A percentile compares a stretch with the other conserved stretches of the same genome.
Conservation (phyloP, 441 rosid species). For the Flueggea neowawraea region DNA sequence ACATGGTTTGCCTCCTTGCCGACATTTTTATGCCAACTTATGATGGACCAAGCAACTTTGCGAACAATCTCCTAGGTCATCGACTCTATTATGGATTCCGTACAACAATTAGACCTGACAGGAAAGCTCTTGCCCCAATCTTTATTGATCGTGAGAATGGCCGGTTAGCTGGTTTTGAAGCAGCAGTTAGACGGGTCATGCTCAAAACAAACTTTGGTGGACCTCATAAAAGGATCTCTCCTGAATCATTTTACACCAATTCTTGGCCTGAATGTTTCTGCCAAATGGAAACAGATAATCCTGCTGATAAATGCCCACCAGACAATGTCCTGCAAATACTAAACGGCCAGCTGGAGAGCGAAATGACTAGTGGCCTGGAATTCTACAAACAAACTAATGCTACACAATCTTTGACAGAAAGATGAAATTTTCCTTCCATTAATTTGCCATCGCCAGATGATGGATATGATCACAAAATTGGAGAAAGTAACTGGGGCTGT, state of each 20-base stretch:
- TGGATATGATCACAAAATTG: constrained; percentile 6
- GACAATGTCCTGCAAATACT: constrained; percentile 71
- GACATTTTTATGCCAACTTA: constrained; percentile 98
- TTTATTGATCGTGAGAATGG: constrained; percentile 81
- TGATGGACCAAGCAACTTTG: constrained; percentile 99
- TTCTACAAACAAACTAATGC: constrained; percentile 35
- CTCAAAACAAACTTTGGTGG: constrained; percentile 87
- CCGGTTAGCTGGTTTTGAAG: constrained; percentile 58
- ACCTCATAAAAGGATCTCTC: constrained; percentile 80
- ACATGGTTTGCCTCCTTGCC: constrained; percentile 98
- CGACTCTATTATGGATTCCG: constrained; percentile 96
- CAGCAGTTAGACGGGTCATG: constrained; percentile 82
- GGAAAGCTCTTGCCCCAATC: constrained; percentile 84
- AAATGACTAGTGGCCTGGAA: constrained; percentile 30
- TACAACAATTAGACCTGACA: constrained; percentile 88
- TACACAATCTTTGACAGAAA: constrained; percentile 34
- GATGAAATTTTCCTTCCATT: constrained; percentile 25
- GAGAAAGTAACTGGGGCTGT: constrained; percentile 11
- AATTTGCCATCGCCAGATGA: constrained; percentile 8
- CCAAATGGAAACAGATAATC: constrained; percentile 55
- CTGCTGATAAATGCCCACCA: constrained; percentile 85
- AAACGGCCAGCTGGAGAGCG: constrained; percentile 52
- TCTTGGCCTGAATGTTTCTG: constrained; percentile 99
- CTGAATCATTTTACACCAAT: constrained; percentile 92
- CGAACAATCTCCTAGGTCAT: constrained; percentile 96